phyloP scores from a whole-genome alignment of 805 yeast genomes.

The Komagataella populi region DNA sequence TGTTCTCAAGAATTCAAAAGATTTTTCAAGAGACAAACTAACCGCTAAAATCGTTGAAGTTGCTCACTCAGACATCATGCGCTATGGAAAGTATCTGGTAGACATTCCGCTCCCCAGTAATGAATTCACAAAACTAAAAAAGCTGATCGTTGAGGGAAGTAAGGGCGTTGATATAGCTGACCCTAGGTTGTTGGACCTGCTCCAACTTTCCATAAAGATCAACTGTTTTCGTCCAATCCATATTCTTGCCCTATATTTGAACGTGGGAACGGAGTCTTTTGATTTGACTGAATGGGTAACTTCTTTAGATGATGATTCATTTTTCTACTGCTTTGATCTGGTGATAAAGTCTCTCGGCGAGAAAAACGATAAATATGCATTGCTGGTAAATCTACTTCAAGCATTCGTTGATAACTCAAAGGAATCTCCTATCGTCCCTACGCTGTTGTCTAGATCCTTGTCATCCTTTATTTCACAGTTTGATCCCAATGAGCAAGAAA shows the following conservation, averaged over 20 bases:
- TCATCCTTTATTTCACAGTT: neutral
- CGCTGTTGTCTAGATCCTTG: neutral
- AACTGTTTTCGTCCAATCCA: neutral
- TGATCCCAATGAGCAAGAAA: neutral
- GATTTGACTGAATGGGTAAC: neutral
- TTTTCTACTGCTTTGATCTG: neutral
- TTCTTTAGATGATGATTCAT: neutral
- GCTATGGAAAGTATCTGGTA: neutral
- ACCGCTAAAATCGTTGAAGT: neutral
- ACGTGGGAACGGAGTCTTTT: neutral
- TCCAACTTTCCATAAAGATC: neutral
- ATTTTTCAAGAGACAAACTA: neutral
- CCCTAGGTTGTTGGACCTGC: neutral
- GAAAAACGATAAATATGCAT: neutral
- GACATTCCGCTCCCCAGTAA: neutral
- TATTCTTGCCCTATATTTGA: neutral
- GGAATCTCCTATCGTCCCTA: neutral
- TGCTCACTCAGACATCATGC: neutral
- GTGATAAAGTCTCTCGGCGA: neutral
- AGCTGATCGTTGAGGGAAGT: neutral
- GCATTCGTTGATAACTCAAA: neutral
- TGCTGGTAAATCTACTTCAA: neutral
- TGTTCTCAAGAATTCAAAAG: neutral
- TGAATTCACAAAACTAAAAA: neutral
- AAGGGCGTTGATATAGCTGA: neutral